phyloP scores from a whole-genome alignment of 2,329 filamentous ascomycete genomes.

The Sarocladium brachiariae region DNA sequence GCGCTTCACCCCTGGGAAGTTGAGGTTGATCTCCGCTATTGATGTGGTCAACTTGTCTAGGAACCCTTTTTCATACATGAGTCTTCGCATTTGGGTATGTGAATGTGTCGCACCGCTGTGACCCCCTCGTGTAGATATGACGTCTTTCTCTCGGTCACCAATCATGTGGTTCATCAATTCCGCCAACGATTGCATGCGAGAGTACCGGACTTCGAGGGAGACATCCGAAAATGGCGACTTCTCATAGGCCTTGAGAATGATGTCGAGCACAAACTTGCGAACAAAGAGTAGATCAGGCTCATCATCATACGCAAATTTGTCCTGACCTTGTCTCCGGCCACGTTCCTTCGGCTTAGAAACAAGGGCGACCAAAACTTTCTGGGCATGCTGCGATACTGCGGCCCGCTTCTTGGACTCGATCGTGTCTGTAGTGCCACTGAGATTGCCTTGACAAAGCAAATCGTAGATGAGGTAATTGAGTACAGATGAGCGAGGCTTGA shows the following conservation, averaged over 20 bases:
- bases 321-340: slow-evolving; percentile 47
- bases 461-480: slow-evolving; percentile 89
- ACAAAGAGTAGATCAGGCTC: slow-evolving; percentile 85
- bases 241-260: slow-evolving; percentile 84
- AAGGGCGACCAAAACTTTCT: slow-evolving; percentile 77
- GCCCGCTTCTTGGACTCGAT: slow-evolving; percentile 75
- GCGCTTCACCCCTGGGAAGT: slow-evolving; percentile 86
- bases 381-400: slow-evolving; percentile 79
- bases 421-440: slow-evolving; percentile 65
- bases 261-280: slow-evolving; percentile 90
- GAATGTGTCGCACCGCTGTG: slow-evolving; percentile 44
- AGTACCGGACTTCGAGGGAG: slow-evolving; percentile 76
- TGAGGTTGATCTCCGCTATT: slow-evolving; percentile 91
- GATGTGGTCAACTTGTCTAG: slow-evolving; percentile 82
- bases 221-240: slow-evolving; percentile 76
- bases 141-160: slow-evolving; percentile 65
- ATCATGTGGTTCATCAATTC: slow-evolving; percentile 93
- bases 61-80: slow-evolving; percentile 99
- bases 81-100: slow-evolving; percentile 76
- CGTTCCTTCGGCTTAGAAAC: slow-evolving; percentile 83
- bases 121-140: slow-evolving; percentile 33
- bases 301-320: slow-evolving; percentile 62
- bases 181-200: slow-evolving; percentile 76
- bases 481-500: slow-evolving; percentile 87
- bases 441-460: slow-evolving; percentile 56